Evolutionary conservation across 257 asterid species (phyloP).

Genomic region (Nicotiana attenuata): DNA sequence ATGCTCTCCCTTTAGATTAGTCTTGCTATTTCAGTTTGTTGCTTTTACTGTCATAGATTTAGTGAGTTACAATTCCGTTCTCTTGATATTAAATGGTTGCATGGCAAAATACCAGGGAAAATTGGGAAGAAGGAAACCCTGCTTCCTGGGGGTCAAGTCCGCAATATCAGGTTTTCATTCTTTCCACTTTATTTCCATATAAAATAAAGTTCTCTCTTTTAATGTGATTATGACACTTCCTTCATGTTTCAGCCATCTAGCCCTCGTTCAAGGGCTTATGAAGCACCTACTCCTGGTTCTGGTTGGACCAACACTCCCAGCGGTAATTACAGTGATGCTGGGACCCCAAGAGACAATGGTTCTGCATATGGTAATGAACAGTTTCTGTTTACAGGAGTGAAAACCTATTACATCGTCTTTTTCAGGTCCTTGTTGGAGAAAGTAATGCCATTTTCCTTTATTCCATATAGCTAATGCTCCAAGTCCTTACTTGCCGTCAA

Average conservation of each 20-base stretch:
- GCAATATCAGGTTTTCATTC: slow-evolving; percentile 67
- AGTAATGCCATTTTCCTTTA: background rate
- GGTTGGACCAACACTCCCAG: slow-evolving; percentile 65
- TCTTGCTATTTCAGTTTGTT: background rate
- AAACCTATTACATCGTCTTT: background rate
- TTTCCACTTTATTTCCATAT: background rate
- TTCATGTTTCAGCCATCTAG: slow-evolving; percentile 69
- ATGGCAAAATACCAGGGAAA: slow-evolving; percentile 55
- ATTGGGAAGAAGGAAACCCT: slow-evolving; percentile 97
- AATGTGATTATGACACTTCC: background rate
- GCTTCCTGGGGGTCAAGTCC: slow-evolving; percentile 98
- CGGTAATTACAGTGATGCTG: slow-evolving; percentile 62
- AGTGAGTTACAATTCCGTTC: background rate
- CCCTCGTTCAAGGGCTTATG: slow-evolving; percentile 77
- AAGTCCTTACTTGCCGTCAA: slow-evolving; percentile 94
- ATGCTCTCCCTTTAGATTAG: background rate
- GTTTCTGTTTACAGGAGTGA: background rate
- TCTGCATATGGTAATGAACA: slow-evolving; percentile 65
- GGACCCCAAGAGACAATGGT: slow-evolving; percentile 81
- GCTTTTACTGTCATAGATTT: background rate
- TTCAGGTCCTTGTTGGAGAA: background rate
- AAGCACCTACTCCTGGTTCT: slow-evolving; percentile 99
- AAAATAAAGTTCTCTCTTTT: background rate
- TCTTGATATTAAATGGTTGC: slow-evolving; percentile 15
- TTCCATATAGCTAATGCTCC: slow-evolving; percentile 81